Evolutionary conservation across 257 asterid genomes (phyloP), one percentile per base, ranked within the genome.

Genomic region (Lithospermum erythrorhizon): DNA sequence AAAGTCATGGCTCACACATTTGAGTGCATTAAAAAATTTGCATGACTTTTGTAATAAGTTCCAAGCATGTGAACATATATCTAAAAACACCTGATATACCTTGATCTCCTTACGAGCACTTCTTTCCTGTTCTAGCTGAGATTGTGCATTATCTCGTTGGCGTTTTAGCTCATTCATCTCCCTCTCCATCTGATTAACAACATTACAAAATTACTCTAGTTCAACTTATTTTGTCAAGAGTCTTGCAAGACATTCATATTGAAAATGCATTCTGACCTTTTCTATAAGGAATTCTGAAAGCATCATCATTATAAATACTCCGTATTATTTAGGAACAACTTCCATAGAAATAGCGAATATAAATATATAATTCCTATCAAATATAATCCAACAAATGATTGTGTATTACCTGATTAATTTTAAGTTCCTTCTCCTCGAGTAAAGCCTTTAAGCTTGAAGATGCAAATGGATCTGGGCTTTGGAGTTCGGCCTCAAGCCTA

Each of bases 401-500:
- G 6, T 27, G 13, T 48, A 56, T 27, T 80, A 89, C 97, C 99
- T 89, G 83, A 74, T 83, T 87, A 72, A 93, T 93, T 82, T 83
- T 86, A 72, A 65, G 8, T 55, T 89, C 96, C 83, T 86, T 89
- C 67, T 89, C 89, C 67, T 64, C 72, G 71, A 93, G 86, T 75
- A 89, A 68, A 68, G 95, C 71, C 63, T 68, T 84, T 32, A 93
- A 68, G 65, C 78, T 68, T 48, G 93, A 73, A 59, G 96, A 76
- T 70, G 78, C 77, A 51, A 79, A 75, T 35, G 83, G 81, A 48
- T 79, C 87, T 3, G 96, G 98, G 82, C 84, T 91, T 65, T 70
- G 83, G 64, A 83, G 89, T 80, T 88, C 98, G 57, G 97, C 90
- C 80, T 88, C 97, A 45, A 93, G 95, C 66, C 97, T 80, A 53